phyloP scores from a whole-genome alignment of 148 eudicot species.

The Heliosperma pusillum region DNA sequence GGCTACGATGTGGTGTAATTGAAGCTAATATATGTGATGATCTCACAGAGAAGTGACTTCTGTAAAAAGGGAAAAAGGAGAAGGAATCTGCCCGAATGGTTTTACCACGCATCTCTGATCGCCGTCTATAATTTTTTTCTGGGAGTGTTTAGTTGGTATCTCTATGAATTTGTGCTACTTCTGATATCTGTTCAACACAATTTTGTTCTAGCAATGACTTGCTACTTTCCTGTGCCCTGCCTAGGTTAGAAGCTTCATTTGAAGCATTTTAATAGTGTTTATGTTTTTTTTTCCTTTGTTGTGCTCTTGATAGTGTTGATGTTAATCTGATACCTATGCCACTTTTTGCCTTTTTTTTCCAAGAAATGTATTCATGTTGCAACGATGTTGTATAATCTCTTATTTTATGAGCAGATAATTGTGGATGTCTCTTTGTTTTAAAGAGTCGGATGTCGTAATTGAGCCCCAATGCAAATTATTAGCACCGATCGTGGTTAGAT shows the following conservation, averaged over 20 bases:
- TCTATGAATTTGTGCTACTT: slow-evolving; percentile 3
- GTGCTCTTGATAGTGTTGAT: neutral
- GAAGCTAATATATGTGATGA: slow-evolving; percentile 63
- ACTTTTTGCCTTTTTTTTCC: too few relatives aligned
- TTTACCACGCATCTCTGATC: slow-evolving; percentile 76
- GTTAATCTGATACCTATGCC: neutral
- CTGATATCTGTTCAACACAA: too few relatives aligned
- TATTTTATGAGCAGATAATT: neutral
- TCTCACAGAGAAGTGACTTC: slow-evolving; percentile 46
- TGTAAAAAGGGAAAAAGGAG: slow-evolving; percentile 47
- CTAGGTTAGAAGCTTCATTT: neutral
- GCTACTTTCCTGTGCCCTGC: neutral
- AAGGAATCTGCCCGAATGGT: slow-evolving; percentile 47
- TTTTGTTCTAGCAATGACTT: neutral
- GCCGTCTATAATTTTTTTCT: slow-evolving; percentile 73
- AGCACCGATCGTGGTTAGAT: neutral
- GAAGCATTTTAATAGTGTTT: neutral
- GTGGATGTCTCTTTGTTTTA: neutral
- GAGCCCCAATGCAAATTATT: neutral
- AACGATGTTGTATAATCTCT: too few relatives aligned
- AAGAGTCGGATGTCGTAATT: too few relatives aligned
- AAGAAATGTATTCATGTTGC: too few relatives aligned
- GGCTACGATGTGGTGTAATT: slow-evolving; percentile 35
- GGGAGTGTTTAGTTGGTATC: slow-evolving; percentile 87
- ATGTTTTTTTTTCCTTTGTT: too few relatives aligned